Evolutionary conservation across 495 filamentous ascomycete genomes (phyloP), one percentile per base, ranked within the genome.

Genomic region (Beverwykella pulmonaria): DNA sequence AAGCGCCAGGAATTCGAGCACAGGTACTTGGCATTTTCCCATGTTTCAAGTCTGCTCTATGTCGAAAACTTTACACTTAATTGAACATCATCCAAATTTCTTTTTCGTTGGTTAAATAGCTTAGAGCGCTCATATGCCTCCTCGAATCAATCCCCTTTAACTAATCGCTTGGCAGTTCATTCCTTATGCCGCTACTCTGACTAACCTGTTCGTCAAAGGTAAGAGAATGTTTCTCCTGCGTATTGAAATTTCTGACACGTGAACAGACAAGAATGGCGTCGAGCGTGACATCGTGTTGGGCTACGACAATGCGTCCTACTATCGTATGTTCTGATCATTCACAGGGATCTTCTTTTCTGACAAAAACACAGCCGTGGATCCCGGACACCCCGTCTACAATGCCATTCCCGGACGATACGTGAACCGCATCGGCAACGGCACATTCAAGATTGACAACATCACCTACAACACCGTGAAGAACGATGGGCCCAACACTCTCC

Each of bases 401-500:
- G 14, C 63, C 55, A 39, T 71, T 23, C 68, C 68, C 7, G 68
- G 68, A 30, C 81, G 82, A 4, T 86, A 86, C 65, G 81, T 80
- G 41, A 84, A 84, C 67, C 79, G 84, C 55, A 85, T 86, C 66
- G 83, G 82, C 26, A 79, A 83, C 55, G 83, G 76, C 20, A 71
- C 63, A 44, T 86, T 84, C 69, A 80, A 70, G n/a, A 76, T 86
- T 57, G 83, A 82, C 71, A 76, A 76, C 32, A 76, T 75, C 59
- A 81, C 78, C 20, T 84, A 82, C 74, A 48, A 70, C 25, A 83
- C 80, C 1, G 75, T 82, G 59, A 59, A 80, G 56, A 87, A 85
- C 63, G 82, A 85, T 68, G 84, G 84, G 22, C 71, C 69, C 53
- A 85, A 86, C 70, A 86, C 84, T 49, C 79, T 87, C 36, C 84